A percentile compares a stretch with the other conserved stretches of the same genome.
Conservation (phyloP, 75 land plant species). For the Cupressus sempervirens region DNA sequence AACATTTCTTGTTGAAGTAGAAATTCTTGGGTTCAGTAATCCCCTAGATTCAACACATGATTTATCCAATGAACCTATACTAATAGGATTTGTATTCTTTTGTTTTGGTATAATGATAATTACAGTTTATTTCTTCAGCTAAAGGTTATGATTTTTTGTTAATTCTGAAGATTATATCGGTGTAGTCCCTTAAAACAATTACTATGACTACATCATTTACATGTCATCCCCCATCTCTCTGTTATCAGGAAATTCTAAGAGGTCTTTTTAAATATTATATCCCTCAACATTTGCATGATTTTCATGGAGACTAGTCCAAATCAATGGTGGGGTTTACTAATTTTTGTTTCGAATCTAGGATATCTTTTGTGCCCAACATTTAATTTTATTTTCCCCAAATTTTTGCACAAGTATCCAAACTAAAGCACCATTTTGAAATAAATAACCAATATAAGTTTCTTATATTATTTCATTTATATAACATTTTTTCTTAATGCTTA, state of each 20-base stretch:
- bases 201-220: neutral
- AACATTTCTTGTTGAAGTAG: constrained; percentile 51
- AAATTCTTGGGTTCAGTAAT: constrained; percentile 53
- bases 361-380: neutral
- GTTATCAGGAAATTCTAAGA: too few relatives aligned
- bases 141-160: neutral
- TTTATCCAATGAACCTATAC: constrained; percentile 8
- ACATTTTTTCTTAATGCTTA: constrained; percentile 14
- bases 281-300: neutral
- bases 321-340: too few relatives aligned
- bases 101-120: neutral
- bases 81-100: constrained; percentile 1
- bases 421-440: neutral
- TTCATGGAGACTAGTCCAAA: neutral
- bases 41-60: constrained; percentile 90
- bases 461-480: neutral
- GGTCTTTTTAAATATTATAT: neutral
- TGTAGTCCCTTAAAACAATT: neutral
- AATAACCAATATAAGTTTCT: neutral
- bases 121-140: neutral
- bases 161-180: neutral
- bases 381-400: neutral
- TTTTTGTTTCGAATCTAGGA: neutral
- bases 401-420: neutral
- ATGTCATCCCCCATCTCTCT: neutral